phyloP scores from a whole-genome alignment of 805 yeast genomes.

The Kluyveromyces lactis region DNA sequence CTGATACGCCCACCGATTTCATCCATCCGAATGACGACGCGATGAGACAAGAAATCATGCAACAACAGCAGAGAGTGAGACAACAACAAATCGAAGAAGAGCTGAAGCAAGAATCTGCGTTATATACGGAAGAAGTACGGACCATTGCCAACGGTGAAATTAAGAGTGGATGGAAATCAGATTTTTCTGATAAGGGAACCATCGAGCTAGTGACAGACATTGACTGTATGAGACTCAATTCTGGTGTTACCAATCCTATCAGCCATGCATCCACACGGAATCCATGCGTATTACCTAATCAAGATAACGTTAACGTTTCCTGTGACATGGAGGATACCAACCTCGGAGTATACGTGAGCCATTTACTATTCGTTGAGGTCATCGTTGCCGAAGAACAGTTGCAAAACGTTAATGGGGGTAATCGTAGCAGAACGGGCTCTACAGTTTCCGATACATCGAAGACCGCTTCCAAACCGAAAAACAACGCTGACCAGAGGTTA shows the following conservation, averaged over 20 bases:
- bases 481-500: constrained; percentile 31
- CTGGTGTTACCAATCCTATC: constrained; percentile 41
- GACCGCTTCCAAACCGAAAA: constrained; percentile 6
- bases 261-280: constrained; percentile 37
- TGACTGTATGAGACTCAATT: constrained; percentile 47
- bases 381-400: constrained; percentile 89
- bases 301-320: constrained; percentile 40
- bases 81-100: constrained; percentile 27
- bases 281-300: constrained; percentile 14
- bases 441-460: constrained; percentile 1
- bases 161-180: constrained; percentile 93
- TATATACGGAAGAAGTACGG: constrained; percentile 66
- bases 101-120: constrained; percentile 28
- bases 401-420: constrained; percentile 31
- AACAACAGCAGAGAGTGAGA: constrained; percentile 26
- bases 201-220: constrained; percentile 74
- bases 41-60: constrained; percentile 25
- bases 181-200: constrained; percentile 67
- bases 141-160: constrained; percentile 72
- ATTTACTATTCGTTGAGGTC: constrained; percentile 72
- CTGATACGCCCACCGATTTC: constrained; percentile 19
- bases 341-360: constrained; percentile 68
- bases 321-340: constrained; percentile 81
- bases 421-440: constrained; percentile 1
- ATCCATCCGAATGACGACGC: constrained; percentile 32